Evolutionary conservation across 805 yeast genomes (phyloP), one percentile per base, ranked within the genome.

Genomic region (Zygoascus bituminiphila): DNA sequence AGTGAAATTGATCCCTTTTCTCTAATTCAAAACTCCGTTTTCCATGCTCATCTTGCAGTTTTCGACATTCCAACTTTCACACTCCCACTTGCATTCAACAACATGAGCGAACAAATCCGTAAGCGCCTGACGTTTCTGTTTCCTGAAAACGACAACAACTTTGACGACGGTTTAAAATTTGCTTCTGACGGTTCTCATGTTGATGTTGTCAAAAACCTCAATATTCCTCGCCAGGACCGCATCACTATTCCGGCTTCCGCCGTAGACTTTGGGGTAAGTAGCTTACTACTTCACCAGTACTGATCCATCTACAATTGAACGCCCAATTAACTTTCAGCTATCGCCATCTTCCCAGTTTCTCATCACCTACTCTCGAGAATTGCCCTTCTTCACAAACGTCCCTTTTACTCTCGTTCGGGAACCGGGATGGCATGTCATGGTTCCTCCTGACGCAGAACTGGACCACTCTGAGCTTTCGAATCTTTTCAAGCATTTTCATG

Each of bases 331-430:
- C 7, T n/a, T 19, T 20, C 9, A 17, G 40, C 17, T 14, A 41
- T 29, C 31, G 39, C 19, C 38, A 33, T 15, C 23, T 15, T 17
- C 51, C 15, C 31, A 41, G 23, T 22, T 56, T 24, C 56, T 54
- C 37, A 50, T 57, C n/a, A 21, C 36, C 5, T 57, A 55, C 55
- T 39, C 55, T n/a, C 44, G 21, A 3, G 44, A 42, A 19, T 26
- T 4, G 9, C 46, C 43, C n/a, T 51, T 23, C 25, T 20, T 61
- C 41, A 55, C 52, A 10, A 46, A 50, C 4, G 46, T 54, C 4
- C 63, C 63, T 2, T 58, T 57, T 45, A 56, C 57, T n/a, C 46
- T 53, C 4, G 55, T 55, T 1, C 39, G 46, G 12, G 64, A 66
- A 46, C 45, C 50, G 17, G 62, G 63, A 4, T 39, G 57, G 24